Evolutionary conservation across 129 eudicot species (phyloP), one percentile per base, ranked within the genome.

Genomic region (Kitagawia praeruptora): DNA sequence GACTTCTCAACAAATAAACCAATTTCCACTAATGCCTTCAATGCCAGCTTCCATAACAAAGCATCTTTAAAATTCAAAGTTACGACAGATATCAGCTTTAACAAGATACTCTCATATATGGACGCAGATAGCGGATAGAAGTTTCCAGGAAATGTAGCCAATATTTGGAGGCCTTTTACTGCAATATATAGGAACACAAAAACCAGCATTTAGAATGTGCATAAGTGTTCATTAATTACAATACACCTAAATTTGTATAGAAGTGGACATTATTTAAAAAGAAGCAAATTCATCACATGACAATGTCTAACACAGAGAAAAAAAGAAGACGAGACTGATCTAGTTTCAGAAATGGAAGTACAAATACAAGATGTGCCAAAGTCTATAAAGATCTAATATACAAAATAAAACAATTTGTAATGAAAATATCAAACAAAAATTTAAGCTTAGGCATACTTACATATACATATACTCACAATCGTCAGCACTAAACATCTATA

Each of bases 121-220:
- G 87, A 80, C 66, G 78, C 85, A 49, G 97, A 86, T 18, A 88
- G 87, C 14, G 90, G 85, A 61, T 49, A 56, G 76, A 87, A 90
- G 83, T 80, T 81, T 70, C 87, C 96, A 25, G 97, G 97, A 84
- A 92, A 92, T 11, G 94, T 90, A 82, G 91, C 96, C 88, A 95
- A 82, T 80, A 86, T 84, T 81, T 89, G 86, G 79, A 95, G 81
- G 82, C 97, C 97, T 81, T 79, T 85, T 63, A 92, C 99, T 95
- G 90, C 88, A 85, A 81, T 48, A 48, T 49, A 54, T 56, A 42
- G 2, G 42, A 37, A 39, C 45, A 41, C 47, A 18, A 37, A 51
- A 74, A 74, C 46, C 48, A n/a, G 5, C 47, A n/a, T n/a, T 76
- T 23, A 77, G 73, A 25, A 27, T 40, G 48, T 31, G 78, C 37